A percentile compares a stretch with the other conserved stretches of the same genome.
Evolutionary conservation across 108 stramenopile genomes (phyloP).

Genomic region (Nannochloropsis gaditana): DNA sequence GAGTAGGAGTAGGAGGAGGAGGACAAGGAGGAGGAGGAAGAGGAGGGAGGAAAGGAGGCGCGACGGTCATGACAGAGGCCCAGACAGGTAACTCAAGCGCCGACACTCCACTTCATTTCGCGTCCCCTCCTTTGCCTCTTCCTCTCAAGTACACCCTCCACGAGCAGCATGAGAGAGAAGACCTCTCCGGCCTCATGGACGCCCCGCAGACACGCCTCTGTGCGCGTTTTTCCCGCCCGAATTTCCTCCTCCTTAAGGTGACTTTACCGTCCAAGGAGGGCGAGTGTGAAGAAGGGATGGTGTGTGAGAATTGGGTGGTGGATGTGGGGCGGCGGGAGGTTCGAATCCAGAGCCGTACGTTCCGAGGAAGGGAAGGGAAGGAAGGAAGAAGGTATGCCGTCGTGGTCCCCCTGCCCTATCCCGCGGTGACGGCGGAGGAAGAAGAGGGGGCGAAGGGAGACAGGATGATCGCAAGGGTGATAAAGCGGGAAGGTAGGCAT

Average conservation of each 20-base stretch:
- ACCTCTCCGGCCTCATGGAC: background rate
- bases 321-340: background rate
- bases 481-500: background rate
- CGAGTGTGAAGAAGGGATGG: background rate
- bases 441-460: background rate
- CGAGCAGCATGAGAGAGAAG: background rate
- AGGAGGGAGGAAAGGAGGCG: background rate
- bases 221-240: background rate
- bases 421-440: background rate
- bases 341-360: background rate
- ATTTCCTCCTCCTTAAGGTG: background rate
- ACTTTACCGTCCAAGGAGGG: background rate
- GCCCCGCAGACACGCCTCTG: background rate
- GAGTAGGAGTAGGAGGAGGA: background rate
- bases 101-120: too few relatives aligned
- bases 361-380: background rate
- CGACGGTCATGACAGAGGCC: background rate
- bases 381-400: background rate
- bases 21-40: background rate
- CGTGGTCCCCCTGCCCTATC: background rate
- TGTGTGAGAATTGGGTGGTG: background rate
- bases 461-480: background rate
- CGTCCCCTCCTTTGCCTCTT: background rate
- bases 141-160: background rate
- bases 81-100: too few relatives aligned